These are phyloP conservation scores for Austroboletus novae-zelandiae DNA, from an alignment of 1,284 basidiomycete genomes.

Conservation along the genomic window DNA sequence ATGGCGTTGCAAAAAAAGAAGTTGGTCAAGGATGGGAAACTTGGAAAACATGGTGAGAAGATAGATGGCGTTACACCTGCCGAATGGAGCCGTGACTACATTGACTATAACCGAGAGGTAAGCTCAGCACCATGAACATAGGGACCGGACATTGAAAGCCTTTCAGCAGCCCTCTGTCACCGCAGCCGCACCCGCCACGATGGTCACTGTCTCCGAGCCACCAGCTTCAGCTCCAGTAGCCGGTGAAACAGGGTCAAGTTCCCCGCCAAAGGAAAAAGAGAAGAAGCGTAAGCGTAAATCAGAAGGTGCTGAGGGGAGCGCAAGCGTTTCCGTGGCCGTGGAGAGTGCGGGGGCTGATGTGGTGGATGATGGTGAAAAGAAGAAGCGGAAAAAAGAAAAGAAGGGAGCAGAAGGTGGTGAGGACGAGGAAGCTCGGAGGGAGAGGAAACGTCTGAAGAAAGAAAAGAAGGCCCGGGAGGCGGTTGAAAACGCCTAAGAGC, in stretches of 20 bases:
- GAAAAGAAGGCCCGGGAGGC: slow-evolving; percentile 65
- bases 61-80: slow-evolving; percentile 89
- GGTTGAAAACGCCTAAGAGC: slow-evolving; percentile 27
- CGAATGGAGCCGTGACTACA: slow-evolving; percentile 90
- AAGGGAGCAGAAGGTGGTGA: slow-evolving; percentile 45
- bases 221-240: slow-evolving; percentile 15
- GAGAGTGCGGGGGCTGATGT: slow-evolving; percentile 36
- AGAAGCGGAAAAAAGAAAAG: slow-evolving; percentile 47
- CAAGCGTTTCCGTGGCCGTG: slow-evolving; percentile 42
- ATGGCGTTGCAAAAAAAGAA: slow-evolving; percentile 98
- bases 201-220: slow-evolving; percentile 24
- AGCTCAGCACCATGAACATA: slow-evolving; percentile 12
- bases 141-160: slow-evolving; percentile 4
- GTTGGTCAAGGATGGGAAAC: slow-evolving; percentile 92
- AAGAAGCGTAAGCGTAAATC: slow-evolving; percentile 77
- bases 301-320: slow-evolving; percentile 46
- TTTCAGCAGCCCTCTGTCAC: slow-evolving; percentile 40
- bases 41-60: slow-evolving; percentile 95
- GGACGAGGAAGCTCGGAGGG: slow-evolving; percentile 61
- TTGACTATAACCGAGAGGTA: slow-evolving; percentile 81
- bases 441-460: slow-evolving; percentile 63
- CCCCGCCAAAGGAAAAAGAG: slow-evolving; percentile 54
- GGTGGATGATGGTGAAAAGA: slow-evolving; percentile 48
- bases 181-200: slow-evolving; percentile 22
- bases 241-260: slow-evolving; percentile 37